Evolutionary conservation across 176 grass and related monocot genomes (phyloP).

Genomic region (Elaeis guineensis): DNA sequence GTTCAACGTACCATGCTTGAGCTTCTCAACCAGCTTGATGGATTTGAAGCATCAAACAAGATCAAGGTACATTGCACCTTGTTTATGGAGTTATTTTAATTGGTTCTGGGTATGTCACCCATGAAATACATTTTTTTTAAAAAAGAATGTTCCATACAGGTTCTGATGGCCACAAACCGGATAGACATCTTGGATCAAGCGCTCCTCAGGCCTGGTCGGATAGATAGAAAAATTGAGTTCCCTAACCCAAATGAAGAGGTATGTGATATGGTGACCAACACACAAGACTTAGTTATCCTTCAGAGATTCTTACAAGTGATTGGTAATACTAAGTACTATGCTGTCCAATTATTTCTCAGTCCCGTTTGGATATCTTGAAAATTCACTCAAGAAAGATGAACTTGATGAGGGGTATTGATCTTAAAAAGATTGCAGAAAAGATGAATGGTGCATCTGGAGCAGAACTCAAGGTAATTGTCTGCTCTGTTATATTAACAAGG

Average conservation of each 20-base stretch:
- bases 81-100: no score
- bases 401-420: slow-evolving; percentile 96
- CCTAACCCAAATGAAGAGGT: slow-evolving; percentile 98
- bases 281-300: not conserved
- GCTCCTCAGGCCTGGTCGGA: slow-evolving; percentile 88
- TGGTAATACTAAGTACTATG: no score
- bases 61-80: slow-evolving; percentile 45
- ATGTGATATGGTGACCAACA: slow-evolving; percentile 7
- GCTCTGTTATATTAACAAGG: no score
- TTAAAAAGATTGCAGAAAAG: slow-evolving; percentile 95
- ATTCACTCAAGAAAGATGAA: slow-evolving; percentile 99
- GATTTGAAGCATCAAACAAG: slow-evolving; percentile 99
- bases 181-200: slow-evolving; percentile 99
- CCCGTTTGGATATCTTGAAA: slow-evolving; percentile 93
- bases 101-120: no score
- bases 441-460: slow-evolving; percentile 98
- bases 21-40: slow-evolving; percentile 99
- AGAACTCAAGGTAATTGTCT: slow-evolving; percentile 74
- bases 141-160: slow-evolving; percentile 32
- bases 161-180: slow-evolving; percentile 97
- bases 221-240: slow-evolving; percentile 98
- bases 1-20: slow-evolving; percentile 99
- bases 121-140: not conserved
- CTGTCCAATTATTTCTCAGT: slow-evolving; percentile 34
- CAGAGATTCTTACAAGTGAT: no score